A percentile compares a stretch with the other conserved stretches of the same genome.
Conservation (phyloP, 306 rosid genomes). For the Ormosia emarginata region DNA sequence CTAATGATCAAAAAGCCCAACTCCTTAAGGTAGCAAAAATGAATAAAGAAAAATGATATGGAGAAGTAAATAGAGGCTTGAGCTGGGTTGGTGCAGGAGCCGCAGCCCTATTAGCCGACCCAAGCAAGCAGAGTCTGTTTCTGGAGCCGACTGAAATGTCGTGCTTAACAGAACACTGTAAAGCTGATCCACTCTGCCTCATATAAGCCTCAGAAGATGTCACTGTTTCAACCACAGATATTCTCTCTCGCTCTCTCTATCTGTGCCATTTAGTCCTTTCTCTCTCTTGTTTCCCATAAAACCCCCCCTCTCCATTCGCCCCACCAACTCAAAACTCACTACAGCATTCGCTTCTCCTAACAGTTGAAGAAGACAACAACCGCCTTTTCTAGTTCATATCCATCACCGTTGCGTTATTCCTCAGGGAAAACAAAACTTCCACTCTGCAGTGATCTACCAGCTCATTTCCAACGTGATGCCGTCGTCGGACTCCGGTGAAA, state of each 20-base stretch:
- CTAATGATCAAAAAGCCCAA: neutral
- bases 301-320: slow-evolving; percentile 17
- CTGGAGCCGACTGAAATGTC: slow-evolving; percentile 65
- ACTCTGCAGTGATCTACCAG: no score
- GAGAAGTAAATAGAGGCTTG: neutral
- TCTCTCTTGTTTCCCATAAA: slow-evolving; percentile 38
- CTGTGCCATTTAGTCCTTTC: neutral
- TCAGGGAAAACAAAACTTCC: no score
- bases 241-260: slow-evolving; percentile 11
- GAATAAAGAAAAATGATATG: neutral
- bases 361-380: neutral
- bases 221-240: slow-evolving; percentile 29
- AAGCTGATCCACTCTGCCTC: slow-evolving; percentile 66
- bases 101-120: slow-evolving; percentile 46
- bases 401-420: no score
- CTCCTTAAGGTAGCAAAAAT: neutral
- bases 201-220: slow-evolving; percentile 59
- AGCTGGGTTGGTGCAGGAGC: slow-evolving; percentile 2
- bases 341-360: neutral
- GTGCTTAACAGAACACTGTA: slow-evolving; percentile 69
- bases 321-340: neutral
- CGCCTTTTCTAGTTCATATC: no score
- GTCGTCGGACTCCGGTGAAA: slow-evolving; percentile 60
- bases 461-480: slow-evolving; percentile 39
- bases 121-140: slow-evolving; percentile 21